phyloP scores from a whole-genome alignment of 2,329 filamentous ascomycete genomes.

The Fusarium decemcellulare region DNA sequence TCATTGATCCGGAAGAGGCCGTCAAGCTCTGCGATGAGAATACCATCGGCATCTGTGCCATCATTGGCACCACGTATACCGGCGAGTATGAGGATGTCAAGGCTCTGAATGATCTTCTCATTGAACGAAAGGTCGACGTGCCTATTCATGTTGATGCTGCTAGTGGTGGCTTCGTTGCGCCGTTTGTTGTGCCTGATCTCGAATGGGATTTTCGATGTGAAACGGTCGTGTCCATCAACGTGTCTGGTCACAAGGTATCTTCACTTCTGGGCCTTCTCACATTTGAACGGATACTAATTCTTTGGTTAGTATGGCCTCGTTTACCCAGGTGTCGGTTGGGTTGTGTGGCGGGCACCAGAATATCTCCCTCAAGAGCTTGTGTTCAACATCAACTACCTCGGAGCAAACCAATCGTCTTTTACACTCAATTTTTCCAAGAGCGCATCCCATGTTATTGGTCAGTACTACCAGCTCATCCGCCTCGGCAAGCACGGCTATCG shows the following conservation, averaged over 20 bases:
- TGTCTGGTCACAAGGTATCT: slow-evolving; percentile 84
- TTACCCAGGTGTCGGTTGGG: slow-evolving; percentile 95
- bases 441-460: slow-evolving; percentile 93
- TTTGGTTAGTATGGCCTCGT: slow-evolving; percentile 67
- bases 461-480: slow-evolving; percentile 98
- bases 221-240: slow-evolving; percentile 93
- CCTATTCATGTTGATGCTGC: slow-evolving; percentile 97
- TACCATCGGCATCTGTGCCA: slow-evolving; percentile 91
- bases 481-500: slow-evolving; percentile 94
- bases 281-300: not conserved
- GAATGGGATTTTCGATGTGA: slow-evolving; percentile 94
- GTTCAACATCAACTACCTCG: slow-evolving; percentile 99
- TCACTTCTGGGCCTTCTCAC: not conserved
- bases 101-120: slow-evolving; percentile 88
- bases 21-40: slow-evolving; percentile 75
- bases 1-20: slow-evolving; percentile 73
- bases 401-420: slow-evolving; percentile 94
- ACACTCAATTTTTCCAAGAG: slow-evolving; percentile 98
- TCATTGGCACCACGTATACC: slow-evolving; percentile 94
- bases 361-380: slow-evolving; percentile 92
- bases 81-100: slow-evolving; percentile 97
- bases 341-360: slow-evolving; percentile 87
- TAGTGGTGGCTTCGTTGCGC: slow-evolving; percentile 91
- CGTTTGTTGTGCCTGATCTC: slow-evolving; percentile 87
- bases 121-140: slow-evolving; percentile 81